A percentile compares a stretch with the other conserved stretches of the same genome.
These are phyloP conservation scores for Coniella lustricola DNA, from an alignment of 2,329 filamentous ascomycete species.

Conservation along the genomic window DNA sequence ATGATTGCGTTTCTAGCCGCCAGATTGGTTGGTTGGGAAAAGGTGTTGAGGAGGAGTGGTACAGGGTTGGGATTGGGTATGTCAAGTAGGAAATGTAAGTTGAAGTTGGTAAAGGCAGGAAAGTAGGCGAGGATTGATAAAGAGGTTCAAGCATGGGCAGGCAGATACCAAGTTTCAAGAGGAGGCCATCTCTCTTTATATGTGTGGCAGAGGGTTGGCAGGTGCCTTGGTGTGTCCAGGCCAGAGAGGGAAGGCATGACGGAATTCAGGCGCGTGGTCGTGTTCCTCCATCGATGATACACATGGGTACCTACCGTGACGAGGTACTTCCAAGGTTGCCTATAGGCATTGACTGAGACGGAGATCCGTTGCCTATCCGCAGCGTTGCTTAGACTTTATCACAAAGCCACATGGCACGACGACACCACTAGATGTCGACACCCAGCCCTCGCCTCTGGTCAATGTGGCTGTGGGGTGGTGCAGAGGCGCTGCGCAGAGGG, in stretches of 20 bases:
- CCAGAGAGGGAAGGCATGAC: neutral
- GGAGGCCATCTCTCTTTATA: slow-evolving; percentile 6
- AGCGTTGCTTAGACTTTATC: too few relatives aligned
- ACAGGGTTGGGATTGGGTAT: neutral
- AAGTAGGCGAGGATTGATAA: too few relatives aligned
- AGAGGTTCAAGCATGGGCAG: too few relatives aligned
- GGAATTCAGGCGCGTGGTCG: neutral
- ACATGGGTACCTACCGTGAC: neutral
- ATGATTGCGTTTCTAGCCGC: slow-evolving; percentile 22
- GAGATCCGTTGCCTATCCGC: neutral
- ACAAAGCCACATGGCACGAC: too few relatives aligned
- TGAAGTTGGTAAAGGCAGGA: too few relatives aligned
- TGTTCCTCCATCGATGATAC: neutral
- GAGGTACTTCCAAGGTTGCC: neutral
- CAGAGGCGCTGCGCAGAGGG: neutral
- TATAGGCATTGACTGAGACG: neutral
- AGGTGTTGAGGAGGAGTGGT: neutral
- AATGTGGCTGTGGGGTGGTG: neutral
- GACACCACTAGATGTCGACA: too few relatives aligned
- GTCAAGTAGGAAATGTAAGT: neutral
- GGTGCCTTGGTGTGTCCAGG: neutral
- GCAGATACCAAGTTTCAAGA: neutral
- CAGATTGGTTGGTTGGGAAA: neutral
- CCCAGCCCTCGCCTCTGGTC: too few relatives aligned
- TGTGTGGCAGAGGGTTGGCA: neutral